phyloP scores from a whole-genome alignment of 305 asterid genomes.

The Fraxinus albicans region DNA sequence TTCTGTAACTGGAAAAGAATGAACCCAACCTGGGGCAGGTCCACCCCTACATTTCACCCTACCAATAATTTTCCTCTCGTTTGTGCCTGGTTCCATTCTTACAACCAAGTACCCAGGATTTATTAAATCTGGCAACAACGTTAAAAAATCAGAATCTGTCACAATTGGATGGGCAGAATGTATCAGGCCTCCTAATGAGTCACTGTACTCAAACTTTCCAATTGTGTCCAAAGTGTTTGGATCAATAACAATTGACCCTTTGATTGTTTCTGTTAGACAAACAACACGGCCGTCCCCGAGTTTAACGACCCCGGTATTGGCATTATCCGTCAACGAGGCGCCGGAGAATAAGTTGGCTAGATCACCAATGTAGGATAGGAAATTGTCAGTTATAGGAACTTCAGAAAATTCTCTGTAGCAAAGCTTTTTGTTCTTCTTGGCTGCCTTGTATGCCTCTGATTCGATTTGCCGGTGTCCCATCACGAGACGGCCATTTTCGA shows the following conservation, averaged over 20 bases:
- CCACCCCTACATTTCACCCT: conserved; percentile 81
- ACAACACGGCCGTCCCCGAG: conserved; percentile 88
- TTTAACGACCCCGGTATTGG: conserved; percentile 88
- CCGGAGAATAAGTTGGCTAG: conserved; percentile 81
- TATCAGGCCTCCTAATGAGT: conserved; percentile 64
- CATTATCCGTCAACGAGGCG: conserved; percentile 83
- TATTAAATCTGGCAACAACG: conserved; percentile 76
- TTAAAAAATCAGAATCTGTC: conserved; percentile 56
- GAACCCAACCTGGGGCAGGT: conserved; percentile 93
- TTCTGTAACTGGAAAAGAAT: conserved; percentile 85
- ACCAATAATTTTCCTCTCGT: conserved; percentile 74
- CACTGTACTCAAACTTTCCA: conserved; percentile 65
- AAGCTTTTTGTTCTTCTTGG: conserved; percentile 57
- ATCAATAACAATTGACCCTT: conserved; percentile 73
- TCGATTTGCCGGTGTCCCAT: conserved; percentile 92
- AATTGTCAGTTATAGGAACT: conserved; percentile 65
- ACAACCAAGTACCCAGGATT: conserved; percentile 74
- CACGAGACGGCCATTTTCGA: conserved; percentile 47
- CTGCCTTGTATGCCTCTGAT: conserved; percentile 85
- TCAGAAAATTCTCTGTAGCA: conserved; percentile 91
- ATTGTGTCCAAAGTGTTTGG: conserved; percentile 67
- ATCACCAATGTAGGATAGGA: conserved; percentile 74
- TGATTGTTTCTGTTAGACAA: conserved; percentile 83
- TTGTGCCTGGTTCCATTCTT: conserved; percentile 73
- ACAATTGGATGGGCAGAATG: conserved; percentile 99